Percentiles rank a stretch among this genome's conserved stretches.
Evolutionary conservation across 352 stramenopile species (phyloP).

Genomic region (Phytophthora citrophthora): DNA sequence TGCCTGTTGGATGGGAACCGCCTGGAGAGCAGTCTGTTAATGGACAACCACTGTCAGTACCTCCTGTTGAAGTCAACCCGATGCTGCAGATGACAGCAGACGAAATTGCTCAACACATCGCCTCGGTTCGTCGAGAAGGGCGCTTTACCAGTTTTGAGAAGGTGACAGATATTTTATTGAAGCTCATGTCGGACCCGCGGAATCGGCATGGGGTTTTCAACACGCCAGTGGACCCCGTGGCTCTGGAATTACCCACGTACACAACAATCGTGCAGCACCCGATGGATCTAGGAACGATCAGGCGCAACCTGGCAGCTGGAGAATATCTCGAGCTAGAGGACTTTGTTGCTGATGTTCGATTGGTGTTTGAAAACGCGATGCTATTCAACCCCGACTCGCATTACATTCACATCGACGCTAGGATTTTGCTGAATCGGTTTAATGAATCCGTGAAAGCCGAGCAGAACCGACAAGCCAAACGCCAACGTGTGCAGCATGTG

Average conservation of each 20-base stretch:
- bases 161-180: slow-evolving; percentile 66
- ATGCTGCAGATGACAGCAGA: slow-evolving; percentile 64
- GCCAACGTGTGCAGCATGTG: slow-evolving; percentile 50
- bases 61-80: slow-evolving; percentile 50
- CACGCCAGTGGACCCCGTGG: slow-evolving; percentile 71
- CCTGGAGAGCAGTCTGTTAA: slow-evolving; percentile 5
- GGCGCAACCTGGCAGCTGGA: slow-evolving; percentile 76
- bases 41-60: background rate
- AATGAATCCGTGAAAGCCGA: slow-evolving; percentile 61
- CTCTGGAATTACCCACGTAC: slow-evolving; percentile 77
- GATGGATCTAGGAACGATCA: slow-evolving; percentile 94
- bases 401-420: slow-evolving; percentile 79
- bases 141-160: slow-evolving; percentile 70
- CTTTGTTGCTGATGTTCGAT: slow-evolving; percentile 78
- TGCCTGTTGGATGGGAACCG: slow-evolving; percentile 50
- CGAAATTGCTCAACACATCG: slow-evolving; percentile 71
- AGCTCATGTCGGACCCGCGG: slow-evolving; percentile 75
- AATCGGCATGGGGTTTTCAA: slow-evolving; percentile 85
- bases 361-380: slow-evolving; percentile 93
- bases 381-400: slow-evolving; percentile 82
- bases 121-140: slow-evolving; percentile 67
- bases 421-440: slow-evolving; percentile 68
- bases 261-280: slow-evolving; percentile 71
- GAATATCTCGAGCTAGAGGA: slow-evolving; percentile 87
- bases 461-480: slow-evolving; percentile 51